Evolutionary conservation across 2,329 filamentous ascomycete species (phyloP), one percentile per base, ranked within the genome.

Genomic region (Scytalidium lignicola): DNA sequence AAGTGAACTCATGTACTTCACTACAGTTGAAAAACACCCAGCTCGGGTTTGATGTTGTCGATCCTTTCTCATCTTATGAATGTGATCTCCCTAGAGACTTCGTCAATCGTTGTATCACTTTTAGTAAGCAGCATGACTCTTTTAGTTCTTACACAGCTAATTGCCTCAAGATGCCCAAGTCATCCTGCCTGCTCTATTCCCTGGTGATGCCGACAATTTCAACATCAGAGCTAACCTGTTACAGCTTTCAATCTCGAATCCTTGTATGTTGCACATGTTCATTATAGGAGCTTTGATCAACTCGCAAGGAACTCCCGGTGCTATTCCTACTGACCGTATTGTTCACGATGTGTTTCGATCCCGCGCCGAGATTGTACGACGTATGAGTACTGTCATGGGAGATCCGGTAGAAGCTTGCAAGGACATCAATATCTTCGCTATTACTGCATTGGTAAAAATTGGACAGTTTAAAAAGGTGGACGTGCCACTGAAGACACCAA

Each of bases 101-200:
- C n/a, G 15, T 29, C 22, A 45, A 22, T 29, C 43, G 23, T 8
- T 45, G 43, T 13, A n/a, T 45, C 22, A 13, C 13, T 15, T 45
- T 29, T 29, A 45, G 43, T 45, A 45, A 17, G 22, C 7, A 45
- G 18, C 3, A 23, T 10, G n/a, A 17, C 42, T 15, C 42, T 21
- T 44, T 15, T 23, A 22, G 7, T 44, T 29, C 13, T 18, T 29
- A 9, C 43, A 10, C 22, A 28, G 15, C 43, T 45, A 45, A 45
- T 20, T 29, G 22, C 12, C 7, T 17, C 12, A 32, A 45, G 43
- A 45, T 45, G 23, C 23, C 28, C 43, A 32, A 29, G 43, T 45
- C 23, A 45, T 45, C 10, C 43, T 45, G 15, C 43, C 43, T 8
- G 26, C 43, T 17, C 13, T 45, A 29, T 45, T 45, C n/a, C 43